Base-by-base conservation (phyloP, 805 yeast species). In the Sugiyamaella boreocaroliniensis region DNA sequence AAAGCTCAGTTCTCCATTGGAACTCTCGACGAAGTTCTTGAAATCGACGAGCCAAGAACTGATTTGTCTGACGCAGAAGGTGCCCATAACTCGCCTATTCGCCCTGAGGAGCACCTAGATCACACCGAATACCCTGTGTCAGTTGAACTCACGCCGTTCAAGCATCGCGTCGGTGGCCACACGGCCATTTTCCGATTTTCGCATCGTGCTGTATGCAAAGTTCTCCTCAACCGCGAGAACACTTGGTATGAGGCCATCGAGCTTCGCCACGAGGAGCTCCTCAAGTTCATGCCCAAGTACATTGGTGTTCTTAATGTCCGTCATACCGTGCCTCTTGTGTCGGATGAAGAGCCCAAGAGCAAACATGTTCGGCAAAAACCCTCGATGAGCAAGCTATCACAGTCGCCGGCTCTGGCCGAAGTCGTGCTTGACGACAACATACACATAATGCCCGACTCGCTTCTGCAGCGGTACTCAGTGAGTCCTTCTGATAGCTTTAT, bases 91-190 rank as follows among this genome's bases (percentile, higher is more conserved):
- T 14, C 15, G 22, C 29, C 19, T 14, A n/a, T 16, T 26, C 37
- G 9, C 5, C 42, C 46, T n/a, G 41, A 43, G 11, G 42, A 29
- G 14, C 29, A 12, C 14, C 11, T 20, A 4, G 48, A 43, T 22
- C 37, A 32, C 37, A 32, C 53, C 19, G 58, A 58, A 51, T 59
- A 61, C 56, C 76, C 76, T 0, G 58, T 89, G 29, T 86, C 96
- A 0, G 96, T 90, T 1, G 97, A 92, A 66, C 71, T 92, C 54
- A 80, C 87, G 50, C 98, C 98, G 1, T 92, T 90, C 70, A 83
- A 84, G 52, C 89, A 93, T 65, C 89, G 87, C 64, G 98, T 93
- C 19, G 99, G 99, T 7, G 99, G 99, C 0, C 99, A 93, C 66
- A 92, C 97, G 0, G 97, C 97, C 1, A 89, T 93, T 37, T 93